A percentile compares a stretch with the other conserved stretches of the same genome.
Conservation (phyloP, 1,284 basidiomycete species). For the Schizophyllum amplum region DNA sequence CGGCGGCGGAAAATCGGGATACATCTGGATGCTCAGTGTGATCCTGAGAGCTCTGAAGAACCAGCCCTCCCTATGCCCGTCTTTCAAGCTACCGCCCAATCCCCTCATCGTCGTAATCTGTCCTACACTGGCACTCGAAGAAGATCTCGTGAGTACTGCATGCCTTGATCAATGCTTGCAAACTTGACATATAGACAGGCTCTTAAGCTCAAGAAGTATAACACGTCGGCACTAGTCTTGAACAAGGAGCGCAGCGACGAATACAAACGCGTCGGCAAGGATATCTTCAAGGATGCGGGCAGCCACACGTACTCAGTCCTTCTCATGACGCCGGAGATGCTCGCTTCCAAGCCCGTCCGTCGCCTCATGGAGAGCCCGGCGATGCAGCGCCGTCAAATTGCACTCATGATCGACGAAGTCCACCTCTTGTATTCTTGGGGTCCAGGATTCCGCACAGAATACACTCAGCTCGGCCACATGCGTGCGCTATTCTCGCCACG, state of each 20-base stretch:
- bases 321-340: not conserved
- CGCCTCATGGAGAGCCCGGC: too few species aligned
- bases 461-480: too few species aligned
- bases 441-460: too few species aligned
- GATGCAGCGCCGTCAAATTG: too few species aligned
- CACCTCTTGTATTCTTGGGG: too few species aligned
- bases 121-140: conserved; percentile 2
- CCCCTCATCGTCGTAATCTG: conserved; percentile 5
- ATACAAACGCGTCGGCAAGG: too few species aligned
- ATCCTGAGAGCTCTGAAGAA: conserved; percentile 3
- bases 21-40: not conserved
- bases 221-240: too few species aligned
- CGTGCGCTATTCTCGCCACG: too few species aligned
- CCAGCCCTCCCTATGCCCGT: not conserved
- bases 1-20: conserved; percentile 7
- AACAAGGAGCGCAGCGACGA: too few species aligned
- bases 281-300: too few species aligned
- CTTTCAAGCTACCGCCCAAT: not conserved
- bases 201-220: conserved; percentile 1
- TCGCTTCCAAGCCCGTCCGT: not conserved
- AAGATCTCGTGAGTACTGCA: conserved; percentile 2
- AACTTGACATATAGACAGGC: not conserved
- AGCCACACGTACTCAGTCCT: not conserved
- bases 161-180: not conserved
- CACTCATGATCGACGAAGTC: too few species aligned